Evolutionary conservation across 306 rosid species (phyloP).

Genomic region (Casuarina glauca): DNA sequence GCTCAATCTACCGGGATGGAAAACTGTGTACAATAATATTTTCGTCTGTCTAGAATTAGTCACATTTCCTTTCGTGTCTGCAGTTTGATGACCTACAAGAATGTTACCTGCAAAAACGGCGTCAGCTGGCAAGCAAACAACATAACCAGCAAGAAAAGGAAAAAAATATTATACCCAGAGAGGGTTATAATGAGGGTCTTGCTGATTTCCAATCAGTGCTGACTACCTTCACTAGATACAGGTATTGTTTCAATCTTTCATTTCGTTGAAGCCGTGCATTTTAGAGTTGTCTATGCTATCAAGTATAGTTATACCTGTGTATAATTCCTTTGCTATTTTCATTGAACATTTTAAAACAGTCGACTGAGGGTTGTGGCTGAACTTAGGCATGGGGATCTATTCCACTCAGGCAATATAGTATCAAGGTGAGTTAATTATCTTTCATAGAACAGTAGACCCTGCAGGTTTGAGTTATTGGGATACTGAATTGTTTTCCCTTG

Average conservation of each 20-base stretch:
- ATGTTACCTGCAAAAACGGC: slow-evolving; percentile 91
- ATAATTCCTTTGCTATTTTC: slow-evolving; percentile 5
- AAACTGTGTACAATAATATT: slow-evolving; percentile 13
- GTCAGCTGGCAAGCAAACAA: slow-evolving; percentile 61
- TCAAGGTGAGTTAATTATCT: slow-evolving; percentile 69
- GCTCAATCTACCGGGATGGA: slow-evolving; percentile 1
- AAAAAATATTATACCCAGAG: slow-evolving; percentile 57
- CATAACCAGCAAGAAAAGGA: slow-evolving; percentile 60
- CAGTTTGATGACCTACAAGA: slow-evolving; percentile 96
- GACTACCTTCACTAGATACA: slow-evolving; percentile 82
- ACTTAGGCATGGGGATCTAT: slow-evolving; percentile 82
- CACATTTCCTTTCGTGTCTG: slow-evolving; percentile 31
- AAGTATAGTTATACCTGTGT: background rate
- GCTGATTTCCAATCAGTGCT: slow-evolving; percentile 87
- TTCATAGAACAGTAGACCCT: background rate
- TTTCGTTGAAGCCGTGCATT: slow-evolving; percentile 7
- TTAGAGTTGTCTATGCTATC: background rate
- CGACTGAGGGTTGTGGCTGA: slow-evolving; percentile 95
- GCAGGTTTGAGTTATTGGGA: background rate
- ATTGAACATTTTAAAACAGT: slow-evolving; percentile 50
- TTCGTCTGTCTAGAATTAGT: slow-evolving; percentile 15
- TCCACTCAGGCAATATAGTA: slow-evolving; percentile 92
- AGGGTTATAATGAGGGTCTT: slow-evolving; percentile 83
- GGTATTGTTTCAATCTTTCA: slow-evolving; percentile 48
- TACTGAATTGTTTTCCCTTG: background rate